Percentiles rank a stretch among this genome's conserved stretches.
Evolutionary conservation across 2,329 filamentous ascomycete species (phyloP).

Genomic region (Metarhizium robertsii): DNA sequence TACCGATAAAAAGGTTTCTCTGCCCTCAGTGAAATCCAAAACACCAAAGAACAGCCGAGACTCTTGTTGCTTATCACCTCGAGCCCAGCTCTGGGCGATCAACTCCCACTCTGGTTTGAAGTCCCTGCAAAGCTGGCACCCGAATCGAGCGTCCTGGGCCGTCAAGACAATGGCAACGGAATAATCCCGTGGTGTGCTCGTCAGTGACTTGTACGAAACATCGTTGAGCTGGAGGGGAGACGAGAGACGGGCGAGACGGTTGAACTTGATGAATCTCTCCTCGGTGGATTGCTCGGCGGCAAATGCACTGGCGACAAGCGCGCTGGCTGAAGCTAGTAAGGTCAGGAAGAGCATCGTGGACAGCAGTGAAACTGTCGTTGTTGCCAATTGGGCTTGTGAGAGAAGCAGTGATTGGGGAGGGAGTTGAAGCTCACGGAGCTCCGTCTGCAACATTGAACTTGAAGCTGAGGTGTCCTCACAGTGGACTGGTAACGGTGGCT

Average conservation of each 20-base stretch:
- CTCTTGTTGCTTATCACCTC: conserved; percentile 67
- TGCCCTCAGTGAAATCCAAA: conserved; percentile 80
- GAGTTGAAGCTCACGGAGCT: conserved; percentile 10
- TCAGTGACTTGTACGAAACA: conserved; percentile 64
- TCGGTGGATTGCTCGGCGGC: conserved; percentile 54
- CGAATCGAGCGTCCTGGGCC: conserved; percentile 72
- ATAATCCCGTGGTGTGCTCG: conserved; percentile 72
- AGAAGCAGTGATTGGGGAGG: not conserved
- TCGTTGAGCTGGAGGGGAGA: conserved; percentile 73
- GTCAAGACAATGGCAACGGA: conserved; percentile 75
- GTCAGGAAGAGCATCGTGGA: conserved; percentile 60
- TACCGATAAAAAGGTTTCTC: conserved; percentile 80
- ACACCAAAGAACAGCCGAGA: conserved; percentile 71
- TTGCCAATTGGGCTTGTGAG: conserved; percentile 6
- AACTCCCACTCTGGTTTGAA: conserved; percentile 95
- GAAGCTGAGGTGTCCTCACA: conserved; percentile 26
- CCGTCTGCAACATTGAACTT: conserved; percentile 8
- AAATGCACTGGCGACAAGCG: conserved; percentile 50
- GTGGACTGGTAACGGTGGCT: not conserved
- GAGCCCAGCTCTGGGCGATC: conserved; percentile 75
- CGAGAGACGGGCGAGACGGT: conserved; percentile 54
- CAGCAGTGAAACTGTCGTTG: conserved; percentile 5
- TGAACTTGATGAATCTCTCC: conserved; percentile 64
- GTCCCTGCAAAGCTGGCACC: conserved; percentile 77
- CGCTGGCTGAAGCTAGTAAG: conserved; percentile 51